These are phyloP conservation scores for Metschnikowia arizonensis DNA, from an alignment of 805 yeast genomes.

Conservation along the genomic window DNA sequence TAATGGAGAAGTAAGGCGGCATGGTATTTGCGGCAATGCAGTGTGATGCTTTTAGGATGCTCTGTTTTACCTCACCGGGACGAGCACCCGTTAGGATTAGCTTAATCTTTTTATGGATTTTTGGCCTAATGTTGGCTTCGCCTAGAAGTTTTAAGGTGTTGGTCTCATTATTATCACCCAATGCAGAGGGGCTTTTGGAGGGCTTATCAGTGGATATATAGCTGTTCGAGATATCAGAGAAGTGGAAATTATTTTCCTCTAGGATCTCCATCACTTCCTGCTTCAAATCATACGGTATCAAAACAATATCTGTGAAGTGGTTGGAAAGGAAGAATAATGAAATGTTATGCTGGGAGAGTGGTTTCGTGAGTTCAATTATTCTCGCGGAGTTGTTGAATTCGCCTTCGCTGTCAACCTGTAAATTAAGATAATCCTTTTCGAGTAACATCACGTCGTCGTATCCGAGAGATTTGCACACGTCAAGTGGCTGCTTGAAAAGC, in stretches of 20 bases:
- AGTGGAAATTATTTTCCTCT: conserved; percentile 39
- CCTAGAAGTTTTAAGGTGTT: conserved; percentile 9
- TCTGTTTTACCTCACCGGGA: conserved; percentile 40
- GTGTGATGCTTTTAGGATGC: conserved; percentile 42
- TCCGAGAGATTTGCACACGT: conserved; percentile 26
- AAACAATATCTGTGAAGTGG: conserved; percentile 59
- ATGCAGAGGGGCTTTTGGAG: neutral
- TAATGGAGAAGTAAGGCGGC: conserved; percentile 49
- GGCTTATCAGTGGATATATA: conserved; percentile 24
- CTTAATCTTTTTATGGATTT: conserved; percentile 35
- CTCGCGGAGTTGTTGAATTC: conserved; percentile 46
- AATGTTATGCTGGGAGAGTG: conserved; percentile 53
- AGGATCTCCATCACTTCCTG: conserved; percentile 45
- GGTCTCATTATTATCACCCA: conserved; percentile 1
- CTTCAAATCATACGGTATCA: conserved; percentile 48
- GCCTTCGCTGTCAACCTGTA: conserved; percentile 62
- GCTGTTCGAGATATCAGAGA: conserved; percentile 43
- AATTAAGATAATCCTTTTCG: conserved; percentile 43
- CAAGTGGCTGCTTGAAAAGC: conserved; percentile 40
- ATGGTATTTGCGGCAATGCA: conserved; percentile 28
- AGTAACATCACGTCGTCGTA: conserved; percentile 39
- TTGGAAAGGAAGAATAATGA: conserved; percentile 59
- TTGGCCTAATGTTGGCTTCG: conserved; percentile 37
- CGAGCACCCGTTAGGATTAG: conserved; percentile 59
- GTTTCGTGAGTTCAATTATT: conserved; percentile 53